phyloP scores from a whole-genome alignment of 306 rosid species.

The Prosopis cineraria region DNA sequence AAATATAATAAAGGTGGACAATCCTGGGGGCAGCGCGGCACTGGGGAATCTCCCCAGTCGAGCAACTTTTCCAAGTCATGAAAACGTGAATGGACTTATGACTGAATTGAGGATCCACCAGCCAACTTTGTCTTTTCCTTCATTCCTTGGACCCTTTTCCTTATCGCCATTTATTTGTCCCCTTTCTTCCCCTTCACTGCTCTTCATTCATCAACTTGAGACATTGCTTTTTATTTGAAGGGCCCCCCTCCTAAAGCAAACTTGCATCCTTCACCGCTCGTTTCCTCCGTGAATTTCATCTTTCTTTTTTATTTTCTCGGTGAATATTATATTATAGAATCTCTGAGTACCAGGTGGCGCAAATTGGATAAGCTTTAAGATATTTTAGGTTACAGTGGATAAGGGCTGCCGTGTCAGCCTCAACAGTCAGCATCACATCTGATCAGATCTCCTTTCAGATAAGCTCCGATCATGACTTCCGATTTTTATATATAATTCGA shows the following conservation, averaged over 20 bases:
- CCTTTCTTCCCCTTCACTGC: not conserved
- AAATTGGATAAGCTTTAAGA: conserved; percentile 39
- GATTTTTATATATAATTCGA: not conserved
- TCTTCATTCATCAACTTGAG: conserved; percentile 4
- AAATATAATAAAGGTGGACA: not conserved
- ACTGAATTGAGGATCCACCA: conserved; percentile 38
- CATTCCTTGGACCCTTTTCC: not conserved
- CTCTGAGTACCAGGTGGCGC: conserved; percentile 49
- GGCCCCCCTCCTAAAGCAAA: conserved; percentile 13
- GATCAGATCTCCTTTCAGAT: conserved; percentile 39
- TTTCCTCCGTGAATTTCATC: conserved; percentile 31
- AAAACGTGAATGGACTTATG: conserved; percentile 3
- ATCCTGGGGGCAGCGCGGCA: conserved; percentile 8
- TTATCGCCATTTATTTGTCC: not conserved
- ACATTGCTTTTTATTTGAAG: conserved; percentile 32
- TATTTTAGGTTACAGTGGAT: conserved; percentile 39
- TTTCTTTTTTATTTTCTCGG: not conserved
- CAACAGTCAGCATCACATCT: conserved; percentile 47
- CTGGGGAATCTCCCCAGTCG: not conserved
- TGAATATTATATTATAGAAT: conserved; percentile 1
- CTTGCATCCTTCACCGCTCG: conserved; percentile 40
- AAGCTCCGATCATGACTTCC: conserved; percentile 25
- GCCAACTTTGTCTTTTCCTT: conserved; percentile 1
- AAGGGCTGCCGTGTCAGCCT: conserved; percentile 54
- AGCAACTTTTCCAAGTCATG: conserved; percentile 14